Base-by-base conservation (phyloP, 768 basidiomycete genomes). In the Lepiota venenata region DNA sequence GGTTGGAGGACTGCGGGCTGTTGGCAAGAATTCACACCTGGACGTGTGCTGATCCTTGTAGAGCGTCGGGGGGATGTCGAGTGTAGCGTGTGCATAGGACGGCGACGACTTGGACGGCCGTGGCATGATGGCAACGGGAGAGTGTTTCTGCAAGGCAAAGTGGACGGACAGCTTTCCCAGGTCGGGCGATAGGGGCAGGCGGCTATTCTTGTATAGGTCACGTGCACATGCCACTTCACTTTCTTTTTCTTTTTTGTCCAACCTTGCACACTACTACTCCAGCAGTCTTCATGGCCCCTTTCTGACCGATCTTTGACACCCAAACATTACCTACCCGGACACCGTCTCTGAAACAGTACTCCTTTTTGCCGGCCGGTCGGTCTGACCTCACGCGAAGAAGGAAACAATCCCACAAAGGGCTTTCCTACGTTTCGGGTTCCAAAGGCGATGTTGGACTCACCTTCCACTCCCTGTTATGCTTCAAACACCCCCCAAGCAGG, bases 71-170 rank as follows among this genome's bases (percentile, higher is more conserved):
- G 52, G 25, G 25, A 9, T 4, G 43, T 27, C 35, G 36, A 18
- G 18, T 52, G 43, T 14, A 21, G 18, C 45, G 46, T 46, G 4
- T 27, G 27, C 45, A 32, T n/a, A 32, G 21, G 52, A 12, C 4
- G 52, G 41, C 15, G 52, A 41, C 12, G 27, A 40, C 32, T 47
- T 54, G 38, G 45, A 40, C 15, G 52, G 45, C 39, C 52, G 52
- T 16, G 52, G 52, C 52, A 54, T 54, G 52, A 40, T 46, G 50
- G 41, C 20, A 52, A 22, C 50, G 42, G 40, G 32, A 32, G 50
- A 35, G 22, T 20, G 42, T 32, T 32, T 22, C 29, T 37, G 44
- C 37, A 21, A 54, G 45, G 44, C 45, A n/a, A 47, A 39, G 20
- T 22, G 16, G 40, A 27, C 18, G 15, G 36, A 46, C 38, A 25